Evolutionary conservation across 2,329 filamentous ascomycete genomes (phyloP).

Genomic region (Cordyceps tenuipes): DNA sequence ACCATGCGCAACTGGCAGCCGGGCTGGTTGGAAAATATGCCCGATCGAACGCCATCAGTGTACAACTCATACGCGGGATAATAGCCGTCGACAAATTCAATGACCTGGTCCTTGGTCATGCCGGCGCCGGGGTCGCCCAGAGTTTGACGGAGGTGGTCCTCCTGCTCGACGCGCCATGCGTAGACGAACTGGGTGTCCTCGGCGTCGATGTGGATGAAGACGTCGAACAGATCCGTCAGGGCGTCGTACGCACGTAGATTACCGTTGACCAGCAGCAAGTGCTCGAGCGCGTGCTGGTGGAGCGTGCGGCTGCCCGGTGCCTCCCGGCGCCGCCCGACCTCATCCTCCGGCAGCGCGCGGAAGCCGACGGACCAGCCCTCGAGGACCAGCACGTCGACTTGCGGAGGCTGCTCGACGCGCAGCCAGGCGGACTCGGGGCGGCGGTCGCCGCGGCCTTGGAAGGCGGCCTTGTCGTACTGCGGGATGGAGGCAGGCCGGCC

Average conservation of each 20-base stretch:
- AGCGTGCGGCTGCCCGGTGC: constrained; percentile 38
- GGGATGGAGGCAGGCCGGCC: constrained; percentile 52
- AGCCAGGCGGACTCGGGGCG: constrained; percentile 54
- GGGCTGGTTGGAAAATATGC: constrained; percentile 42
- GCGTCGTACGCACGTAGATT: constrained; percentile 38
- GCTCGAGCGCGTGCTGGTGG: constrained; percentile 37
- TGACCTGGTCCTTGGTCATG: constrained; percentile 76
- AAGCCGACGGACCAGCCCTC: constrained; percentile 93
- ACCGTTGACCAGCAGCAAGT: constrained; percentile 44
- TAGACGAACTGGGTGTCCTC: constrained; percentile 70
- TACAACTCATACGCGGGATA: constrained; percentile 68
- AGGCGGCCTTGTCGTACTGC: constrained; percentile 76
- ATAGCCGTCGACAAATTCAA: constrained; percentile 61
- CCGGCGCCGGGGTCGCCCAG: constrained; percentile 53
- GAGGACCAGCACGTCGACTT: constrained; percentile 62
- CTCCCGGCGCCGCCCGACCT: constrained; percentile 44
- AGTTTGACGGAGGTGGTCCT: constrained; percentile 56
- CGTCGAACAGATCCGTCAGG: constrained; percentile 42
- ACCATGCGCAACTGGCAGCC: constrained; percentile 53
- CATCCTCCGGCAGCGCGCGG: constrained; percentile 47
- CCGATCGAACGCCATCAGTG: constrained; percentile 48
- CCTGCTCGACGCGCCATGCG: constrained; percentile 75
- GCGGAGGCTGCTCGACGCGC: constrained; percentile 39
- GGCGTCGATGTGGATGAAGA: constrained; percentile 57
- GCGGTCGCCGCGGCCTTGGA: constrained; percentile 68